Evolutionary conservation across 768 basidiomycete species (phyloP).

Genomic region (Sutorius australiensis): DNA sequence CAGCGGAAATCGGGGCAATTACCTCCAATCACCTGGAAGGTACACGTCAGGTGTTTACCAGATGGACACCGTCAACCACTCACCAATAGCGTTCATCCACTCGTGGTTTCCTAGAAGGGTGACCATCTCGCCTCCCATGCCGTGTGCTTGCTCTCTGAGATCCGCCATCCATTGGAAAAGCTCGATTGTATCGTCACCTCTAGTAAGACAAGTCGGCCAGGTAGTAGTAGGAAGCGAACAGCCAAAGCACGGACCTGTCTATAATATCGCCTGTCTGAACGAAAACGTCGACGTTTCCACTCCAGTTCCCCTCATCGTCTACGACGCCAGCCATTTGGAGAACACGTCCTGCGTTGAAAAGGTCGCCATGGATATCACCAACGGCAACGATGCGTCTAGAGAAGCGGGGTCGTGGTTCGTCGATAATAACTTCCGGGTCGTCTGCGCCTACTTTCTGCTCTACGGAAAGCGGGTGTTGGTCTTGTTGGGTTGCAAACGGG

Average conservation of each 20-base stretch:
- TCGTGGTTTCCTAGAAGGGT: conserved; percentile 93
- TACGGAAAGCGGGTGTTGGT: conserved; percentile 7
- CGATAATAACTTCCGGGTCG: conserved; percentile 8
- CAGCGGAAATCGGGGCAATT: conserved; percentile 14
- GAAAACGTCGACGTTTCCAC: conserved; percentile 75
- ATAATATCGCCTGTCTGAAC: conserved; percentile 97
- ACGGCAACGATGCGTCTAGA: conserved; percentile 72
- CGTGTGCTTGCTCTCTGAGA: conserved; percentile 70
- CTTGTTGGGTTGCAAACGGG: conserved; percentile 21
- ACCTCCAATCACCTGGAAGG: conserved; percentile 80
- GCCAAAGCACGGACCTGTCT: conserved; percentile 57
- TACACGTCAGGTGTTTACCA: conserved; percentile 5
- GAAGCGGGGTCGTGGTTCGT: conserved; percentile 31
- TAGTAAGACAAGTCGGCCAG: conserved; percentile 27
- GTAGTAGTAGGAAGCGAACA: not conserved
- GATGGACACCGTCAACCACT: conserved; percentile 6
- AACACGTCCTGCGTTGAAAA: conserved; percentile 73
- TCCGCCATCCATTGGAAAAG: conserved; percentile 83
- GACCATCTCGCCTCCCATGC: conserved; percentile 67
- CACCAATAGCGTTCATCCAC: conserved; percentile 88
- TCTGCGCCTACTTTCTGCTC: conserved; percentile 1
- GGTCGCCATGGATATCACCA: conserved; percentile 90
- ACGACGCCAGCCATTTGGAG: conserved; percentile 77
- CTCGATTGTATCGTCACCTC: conserved; percentile 86
- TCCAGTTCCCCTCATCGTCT: conserved; percentile 73